Evolutionary conservation across 129 eudicot species (phyloP), one percentile per base, ranked within the genome.

Genomic region (Saussurea involucrata): DNA sequence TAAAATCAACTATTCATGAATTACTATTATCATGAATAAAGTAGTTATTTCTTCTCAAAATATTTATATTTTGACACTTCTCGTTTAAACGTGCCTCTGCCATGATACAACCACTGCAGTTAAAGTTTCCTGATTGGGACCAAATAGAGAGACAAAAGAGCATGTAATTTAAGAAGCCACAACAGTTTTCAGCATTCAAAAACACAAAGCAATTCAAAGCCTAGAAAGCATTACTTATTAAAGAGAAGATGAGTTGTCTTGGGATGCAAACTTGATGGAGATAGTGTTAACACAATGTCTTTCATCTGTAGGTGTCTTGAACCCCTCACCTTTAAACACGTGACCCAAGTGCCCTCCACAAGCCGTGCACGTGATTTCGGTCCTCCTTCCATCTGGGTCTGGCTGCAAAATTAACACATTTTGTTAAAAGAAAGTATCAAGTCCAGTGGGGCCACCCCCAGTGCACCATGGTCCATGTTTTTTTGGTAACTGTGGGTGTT

Each of bases 331-430:
- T 80, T 89, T 95, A 80, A 91, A 91, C 33, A 95, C 98, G 78
- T 95, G 98, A 18, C 98, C 97, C 34, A 95, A 81, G 44, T 95
- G 98, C 18, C 97, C 98, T 28, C 96, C 98, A 77, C 98, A 95
- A 67, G 96, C 98, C n/a, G 96, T 87, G 75, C 98, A 95, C 2
- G 97, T 95, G 68, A 95, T 95, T 75, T 95, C 98, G 2, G 88
- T 86, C 84, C 98, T 91, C 90, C 98, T 80, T 9, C 98, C 98
- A 86, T 94, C 98, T 10, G 97, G 89, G 78, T 94, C 98, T 10
- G 93, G 88, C 98, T 93, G 95, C 57, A 85, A 84, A 57, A 17
- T 61, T 67, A 34, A 24, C 40, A 49, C 49, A 53, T 27, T 5
- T 46, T 28, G 10, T 21, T 20, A 34, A 33, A 53, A 8, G 6